Evolutionary conservation across 2,329 filamentous ascomycete genomes (phyloP).

Genomic region (Colletotrichum aenigma): DNA sequence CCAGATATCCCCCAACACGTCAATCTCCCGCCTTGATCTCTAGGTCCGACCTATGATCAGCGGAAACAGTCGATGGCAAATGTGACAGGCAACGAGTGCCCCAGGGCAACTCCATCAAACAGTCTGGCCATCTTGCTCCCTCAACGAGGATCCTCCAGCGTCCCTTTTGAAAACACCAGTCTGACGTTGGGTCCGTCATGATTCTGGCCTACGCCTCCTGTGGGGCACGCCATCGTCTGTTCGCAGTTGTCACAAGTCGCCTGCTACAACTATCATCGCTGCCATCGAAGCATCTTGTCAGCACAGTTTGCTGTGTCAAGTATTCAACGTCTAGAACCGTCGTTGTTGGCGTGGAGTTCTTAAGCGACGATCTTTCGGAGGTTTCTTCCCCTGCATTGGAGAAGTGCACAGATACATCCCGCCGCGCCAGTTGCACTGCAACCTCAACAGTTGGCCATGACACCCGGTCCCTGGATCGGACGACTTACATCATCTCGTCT

Average conservation of each 20-base stretch:
- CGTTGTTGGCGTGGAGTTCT: neutral
- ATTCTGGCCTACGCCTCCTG: neutral
- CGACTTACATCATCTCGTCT: neutral
- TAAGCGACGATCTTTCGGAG: conserved; percentile 1
- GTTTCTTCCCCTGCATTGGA: neutral
- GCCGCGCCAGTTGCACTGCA: neutral
- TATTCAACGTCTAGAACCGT: neutral
- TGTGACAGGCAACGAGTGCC: neutral
- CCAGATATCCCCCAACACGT: neutral
- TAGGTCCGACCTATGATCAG: neutral
- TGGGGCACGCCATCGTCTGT: neutral
- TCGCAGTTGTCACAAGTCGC: neutral
- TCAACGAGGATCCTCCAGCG: neutral
- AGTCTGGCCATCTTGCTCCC: neutral
- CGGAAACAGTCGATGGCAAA: neutral
- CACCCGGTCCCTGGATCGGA: neutral
- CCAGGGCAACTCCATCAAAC: neutral
- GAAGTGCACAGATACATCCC: conserved; percentile 7
- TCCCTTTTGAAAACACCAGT: neutral
- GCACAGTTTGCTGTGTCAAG: neutral
- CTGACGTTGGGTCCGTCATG: neutral
- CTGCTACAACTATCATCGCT: neutral
- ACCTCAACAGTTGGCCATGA: neutral
- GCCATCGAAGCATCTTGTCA: neutral
- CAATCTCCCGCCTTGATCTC: neutral